Percentiles rank a stretch among this genome's conserved stretches.
Conservation (phyloP, 768 basidiomycete species). For the Trametes cinnabarina region DNA sequence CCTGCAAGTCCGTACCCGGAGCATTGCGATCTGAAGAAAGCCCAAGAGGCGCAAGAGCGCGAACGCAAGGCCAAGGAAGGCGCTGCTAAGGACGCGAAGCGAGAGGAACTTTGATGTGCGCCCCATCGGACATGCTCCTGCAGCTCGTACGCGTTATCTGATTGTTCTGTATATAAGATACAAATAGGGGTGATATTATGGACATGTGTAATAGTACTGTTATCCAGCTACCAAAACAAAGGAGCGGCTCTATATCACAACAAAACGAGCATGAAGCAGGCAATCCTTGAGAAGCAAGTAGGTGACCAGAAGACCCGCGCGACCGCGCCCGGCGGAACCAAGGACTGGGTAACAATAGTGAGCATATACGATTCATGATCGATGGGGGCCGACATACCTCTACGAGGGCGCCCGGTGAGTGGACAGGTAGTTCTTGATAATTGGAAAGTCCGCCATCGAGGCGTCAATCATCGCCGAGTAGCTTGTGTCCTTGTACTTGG, state of each 20-base stretch:
- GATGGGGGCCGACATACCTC: conserved; percentile 21
- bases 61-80: conserved; percentile 21
- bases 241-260: conserved; percentile 5
- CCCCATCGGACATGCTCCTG: not conserved
- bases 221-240: conserved; percentile 14
- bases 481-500: conserved; percentile 55
- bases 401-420: conserved; percentile 54
- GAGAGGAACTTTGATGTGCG: conserved; percentile 14
- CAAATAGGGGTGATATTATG: conserved; percentile 14
- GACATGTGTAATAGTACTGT: conserved; percentile 7
- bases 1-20: conserved; percentile 70
- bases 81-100: conserved; percentile 23
- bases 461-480: conserved; percentile 61
- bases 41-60: conserved; percentile 18
- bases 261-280: not conserved
- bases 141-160: conserved; percentile 12
- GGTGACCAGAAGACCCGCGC: not conserved
- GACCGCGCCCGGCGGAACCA: not conserved
- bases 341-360: conserved; percentile 13
- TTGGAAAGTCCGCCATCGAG: conserved; percentile 82
- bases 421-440: conserved; percentile 75
- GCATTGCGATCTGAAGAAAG: conserved; percentile 69
- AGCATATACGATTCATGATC: conserved; percentile 10
- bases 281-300: not conserved
- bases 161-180: conserved; percentile 6